Evolutionary conservation across 2,329 filamentous ascomycete species (phyloP), one percentile per base, ranked within the genome.

Genomic region (Claviceps maximensis): DNA sequence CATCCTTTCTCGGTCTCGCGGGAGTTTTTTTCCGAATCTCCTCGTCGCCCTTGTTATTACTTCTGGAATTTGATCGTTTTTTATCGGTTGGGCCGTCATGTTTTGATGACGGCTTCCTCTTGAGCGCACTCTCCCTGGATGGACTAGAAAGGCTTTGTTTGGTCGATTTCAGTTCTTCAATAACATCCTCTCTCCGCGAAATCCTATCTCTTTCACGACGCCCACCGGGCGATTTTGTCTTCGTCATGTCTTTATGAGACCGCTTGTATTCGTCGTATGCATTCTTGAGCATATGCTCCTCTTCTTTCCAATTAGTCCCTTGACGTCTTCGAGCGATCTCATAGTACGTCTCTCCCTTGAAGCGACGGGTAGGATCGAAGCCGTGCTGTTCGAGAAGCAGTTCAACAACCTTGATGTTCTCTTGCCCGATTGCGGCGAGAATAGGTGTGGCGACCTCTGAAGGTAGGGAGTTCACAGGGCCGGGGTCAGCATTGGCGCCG

Each of bases 251-350:
- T 57, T 76, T 78, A 49, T 76, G 72, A 2, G 65, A 66, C 52
- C 77, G 78, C 58, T 75, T 79, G 59, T 79, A 80, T 31, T 79
- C 77, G 54, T 89, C 84, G 58, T 83, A 89, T 3, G 86, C 80
- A 41, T 83, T 77, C 65, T 90, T 90, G 49, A 98, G 69, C 53
- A 94, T 73, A 45, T 89, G 80, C 58, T 86, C 83, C 66, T 98
- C 93, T 56, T 91, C 83, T 65, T 91, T 84, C 89, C 90, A 96
- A 55, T 88, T 86, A 8, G 90, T 87, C 0, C 93, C 91, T 58
- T 83, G 83, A 42, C 89, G 82, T 48, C 88, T 83, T 60, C 85
- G 80, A 2, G 93, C 89, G 56, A 97, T 83, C 58, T 98, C 89
- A 61, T 82, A 86, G 66, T 97, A 98, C 0, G 87, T 84, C 60